A percentile compares a stretch with the other conserved stretches of the same genome.
Conservation (phyloP, 2,329 filamentous ascomycete species). For the Calycina herbarum region DNA sequence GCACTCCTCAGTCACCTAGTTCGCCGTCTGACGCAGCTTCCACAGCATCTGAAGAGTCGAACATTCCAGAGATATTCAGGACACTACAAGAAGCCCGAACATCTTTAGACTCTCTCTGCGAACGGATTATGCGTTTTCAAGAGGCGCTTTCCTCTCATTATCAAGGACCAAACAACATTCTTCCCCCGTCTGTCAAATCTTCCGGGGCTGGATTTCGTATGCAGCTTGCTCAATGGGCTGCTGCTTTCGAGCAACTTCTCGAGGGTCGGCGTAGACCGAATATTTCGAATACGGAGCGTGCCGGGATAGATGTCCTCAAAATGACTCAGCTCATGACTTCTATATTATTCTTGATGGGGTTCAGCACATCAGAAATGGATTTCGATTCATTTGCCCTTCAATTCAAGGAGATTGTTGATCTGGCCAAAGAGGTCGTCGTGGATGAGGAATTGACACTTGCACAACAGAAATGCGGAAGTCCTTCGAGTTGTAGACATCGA, state of each 20-base stretch:
- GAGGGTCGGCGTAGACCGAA: constrained; percentile 47
- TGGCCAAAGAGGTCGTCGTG: constrained; percentile 58
- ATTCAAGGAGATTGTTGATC: constrained; percentile 56
- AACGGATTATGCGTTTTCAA: constrained; percentile 58
- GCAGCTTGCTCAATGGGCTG: constrained; percentile 55
- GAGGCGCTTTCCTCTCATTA: constrained; percentile 53
- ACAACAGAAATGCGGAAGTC: constrained; percentile 25
- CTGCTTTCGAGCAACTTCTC: constrained; percentile 57
- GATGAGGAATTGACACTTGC: constrained; percentile 31
- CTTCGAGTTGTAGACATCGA: constrained; percentile 26
- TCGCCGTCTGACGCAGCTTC: constrained; percentile 44
- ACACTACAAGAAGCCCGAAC: constrained; percentile 55
- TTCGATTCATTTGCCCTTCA: constrained; percentile 56
- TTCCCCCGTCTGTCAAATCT: constrained; percentile 35
- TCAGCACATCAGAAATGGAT: constrained; percentile 56
- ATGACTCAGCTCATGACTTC: constrained; percentile 61
- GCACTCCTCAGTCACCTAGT: constrained; percentile 38
- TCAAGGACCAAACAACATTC: constrained; percentile 48
- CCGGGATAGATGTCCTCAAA: constrained; percentile 60
- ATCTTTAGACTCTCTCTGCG: constrained; percentile 56
- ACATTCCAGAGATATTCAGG: constrained; percentile 42
- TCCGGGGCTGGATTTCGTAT: constrained; percentile 45
- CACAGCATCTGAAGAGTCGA: constrained; percentile 22
- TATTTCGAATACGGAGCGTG: constrained; percentile 53
- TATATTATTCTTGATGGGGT: constrained; percentile 60